Conservation (phyloP, 495 filamentous ascomycete genomes). For the Aspergillus asperescens region DNA sequence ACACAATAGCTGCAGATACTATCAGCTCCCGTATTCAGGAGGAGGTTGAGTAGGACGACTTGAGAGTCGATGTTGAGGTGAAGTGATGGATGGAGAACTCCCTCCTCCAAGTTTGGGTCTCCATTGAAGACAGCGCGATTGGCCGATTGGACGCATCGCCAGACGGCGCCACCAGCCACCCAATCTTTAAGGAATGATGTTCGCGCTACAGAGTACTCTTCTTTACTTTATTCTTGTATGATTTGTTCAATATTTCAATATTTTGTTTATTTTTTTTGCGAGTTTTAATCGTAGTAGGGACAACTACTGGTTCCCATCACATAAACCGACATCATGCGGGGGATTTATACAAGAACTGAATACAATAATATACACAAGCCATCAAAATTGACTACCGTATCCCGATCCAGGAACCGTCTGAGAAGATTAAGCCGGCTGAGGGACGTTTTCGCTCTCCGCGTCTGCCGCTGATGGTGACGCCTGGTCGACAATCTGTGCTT, state of each 20-base stretch:
- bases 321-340: neutral
- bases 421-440: neutral
- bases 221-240: neutral
- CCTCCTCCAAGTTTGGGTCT: neutral
- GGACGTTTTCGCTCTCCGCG: neutral
- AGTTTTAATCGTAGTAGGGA: neutral
- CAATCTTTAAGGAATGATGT: too few relatives aligned
- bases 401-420: neutral
- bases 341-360: neutral
- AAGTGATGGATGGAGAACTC: neutral
- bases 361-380: conserved; percentile 35
- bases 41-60: neutral
- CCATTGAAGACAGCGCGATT: neutral
- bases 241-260: neutral
- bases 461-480: conserved; percentile 27
- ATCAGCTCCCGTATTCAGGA: neutral
- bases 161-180: too few relatives aligned
- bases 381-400: conserved; percentile 11
- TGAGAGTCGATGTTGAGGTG: neutral
- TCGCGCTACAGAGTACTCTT: too few relatives aligned
- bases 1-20: neutral
- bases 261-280: neutral
- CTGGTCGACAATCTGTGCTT: conserved; percentile 38
- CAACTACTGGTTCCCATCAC: neutral
- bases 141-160: too few relatives aligned